A percentile compares a stretch with the other conserved stretches of the same genome.
phyloP scores from a whole-genome alignment of 1,139 yeast species.

The Tardiomyces depauwii region DNA sequence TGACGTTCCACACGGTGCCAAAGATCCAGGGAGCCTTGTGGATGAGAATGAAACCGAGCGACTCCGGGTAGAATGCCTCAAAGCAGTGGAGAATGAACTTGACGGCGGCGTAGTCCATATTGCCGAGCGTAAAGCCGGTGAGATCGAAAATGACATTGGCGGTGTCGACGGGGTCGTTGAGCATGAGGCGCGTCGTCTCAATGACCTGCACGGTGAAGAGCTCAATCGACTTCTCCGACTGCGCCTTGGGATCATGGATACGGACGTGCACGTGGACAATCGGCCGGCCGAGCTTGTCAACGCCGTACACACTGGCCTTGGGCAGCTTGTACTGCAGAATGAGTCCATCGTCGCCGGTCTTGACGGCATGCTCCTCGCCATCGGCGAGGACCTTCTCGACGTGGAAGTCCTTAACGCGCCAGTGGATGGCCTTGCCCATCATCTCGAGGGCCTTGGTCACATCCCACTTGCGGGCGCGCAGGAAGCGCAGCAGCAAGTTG shows the following conservation, averaged over 20 bases:
- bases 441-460: conserved; percentile 48
- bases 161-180: conserved; percentile 56
- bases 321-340: conserved; percentile 41
- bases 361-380: conserved; percentile 45
- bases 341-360: conserved; percentile 33
- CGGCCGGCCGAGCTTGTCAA: conserved; percentile 55
- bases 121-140: conserved; percentile 60
- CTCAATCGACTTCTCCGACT: conserved; percentile 56
- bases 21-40: conserved; percentile 91
- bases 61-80: conserved; percentile 85
- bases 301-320: conserved; percentile 57
- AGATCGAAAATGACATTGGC: conserved; percentile 69
- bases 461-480: conserved; percentile 69
- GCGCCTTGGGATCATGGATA: conserved; percentile 60
- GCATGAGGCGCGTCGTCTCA: conserved; percentile 55
- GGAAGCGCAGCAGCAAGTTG: conserved; percentile 50
- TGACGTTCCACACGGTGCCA: conserved; percentile 74
- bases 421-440: conserved; percentile 54
- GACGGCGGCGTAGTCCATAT: conserved; percentile 78
- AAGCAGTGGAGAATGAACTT: conserved; percentile 67
- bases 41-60: conserved; percentile 59
- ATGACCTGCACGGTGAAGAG: conserved; percentile 54
- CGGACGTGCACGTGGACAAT: conserved; percentile 63
- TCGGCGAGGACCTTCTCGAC: conserved; percentile 46
- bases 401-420: conserved; percentile 50